phyloP scores from a whole-genome alignment of 2,329 filamentous ascomycete genomes.

The Trichoderma aggressivum region DNA sequence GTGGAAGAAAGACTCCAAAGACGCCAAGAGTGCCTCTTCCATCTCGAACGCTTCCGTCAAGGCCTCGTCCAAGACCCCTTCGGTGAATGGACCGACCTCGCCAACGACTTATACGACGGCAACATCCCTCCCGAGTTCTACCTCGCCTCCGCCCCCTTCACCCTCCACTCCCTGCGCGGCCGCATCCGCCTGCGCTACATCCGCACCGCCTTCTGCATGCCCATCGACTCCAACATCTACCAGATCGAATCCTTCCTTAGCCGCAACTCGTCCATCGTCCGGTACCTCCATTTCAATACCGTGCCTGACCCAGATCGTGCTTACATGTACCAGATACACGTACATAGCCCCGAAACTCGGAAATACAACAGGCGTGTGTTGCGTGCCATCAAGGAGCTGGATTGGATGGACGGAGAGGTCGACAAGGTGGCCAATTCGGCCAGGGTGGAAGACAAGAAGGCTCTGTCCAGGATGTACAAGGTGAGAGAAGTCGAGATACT shows the following conservation, averaged over 20 bases:
- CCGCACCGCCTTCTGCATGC: constrained; percentile 18
- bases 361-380: neutral
- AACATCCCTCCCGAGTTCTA: neutral
- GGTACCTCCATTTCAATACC: constrained; percentile 19
- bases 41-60: neutral
- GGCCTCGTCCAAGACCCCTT: neutral
- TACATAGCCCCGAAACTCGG: neutral
- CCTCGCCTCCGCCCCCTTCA: neutral
- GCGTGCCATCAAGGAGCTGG: neutral
- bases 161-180: neutral
- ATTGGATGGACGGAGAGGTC: neutral
- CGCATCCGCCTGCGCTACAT: constrained; percentile 16
- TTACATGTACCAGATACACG: neutral
- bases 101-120: neutral
- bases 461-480: neutral
- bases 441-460: neutral
- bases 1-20: neutral
- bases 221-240: neutral
- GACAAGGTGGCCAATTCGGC: neutral
- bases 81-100: neutral
- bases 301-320: constrained; percentile 9
- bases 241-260: constrained; percentile 21
- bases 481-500: neutral
- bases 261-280: constrained; percentile 24
- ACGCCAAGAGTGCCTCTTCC: neutral